phyloP scores from a whole-genome alignment of 1,139 yeast genomes.

The Kazachstania sp. region DNA sequence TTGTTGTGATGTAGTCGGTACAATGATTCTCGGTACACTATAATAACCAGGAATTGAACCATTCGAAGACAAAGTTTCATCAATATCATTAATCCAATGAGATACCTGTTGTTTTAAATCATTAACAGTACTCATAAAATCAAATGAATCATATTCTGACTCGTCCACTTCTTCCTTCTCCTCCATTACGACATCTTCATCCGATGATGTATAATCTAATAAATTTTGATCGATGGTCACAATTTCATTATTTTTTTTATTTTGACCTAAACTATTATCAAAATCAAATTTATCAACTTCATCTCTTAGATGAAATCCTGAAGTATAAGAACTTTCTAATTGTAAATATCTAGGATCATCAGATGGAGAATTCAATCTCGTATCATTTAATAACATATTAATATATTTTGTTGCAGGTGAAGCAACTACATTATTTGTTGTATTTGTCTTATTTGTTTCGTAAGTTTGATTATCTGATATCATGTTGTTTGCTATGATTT shows the following conservation, averaged over 20 bases:
- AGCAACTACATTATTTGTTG: neutral
- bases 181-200: neutral
- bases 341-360: conserved; percentile 2
- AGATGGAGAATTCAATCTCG: conserved; percentile 4
- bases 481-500: no score
- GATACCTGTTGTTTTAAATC: conserved; percentile 10
- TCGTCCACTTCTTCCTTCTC: neutral
- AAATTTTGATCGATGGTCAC: neutral
- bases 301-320: conserved; percentile 18
- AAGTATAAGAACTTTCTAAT: conserved; percentile 12
- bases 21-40: neutral
- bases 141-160: neutral
- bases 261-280: conserved; percentile 4
- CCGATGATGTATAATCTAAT: neutral
- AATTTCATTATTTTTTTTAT: neutral
- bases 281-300: conserved; percentile 24
- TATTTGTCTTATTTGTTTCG: neutral
- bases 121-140: neutral
- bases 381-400: conserved; percentile 1
- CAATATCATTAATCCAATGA: conserved; percentile 14
- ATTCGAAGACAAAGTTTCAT: conserved; percentile 8
- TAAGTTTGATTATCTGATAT: neutral
- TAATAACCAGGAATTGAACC: neutral
- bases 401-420: conserved; percentile 3
- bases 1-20: neutral